Conservation (phyloP, 805 yeast species). For the Dipodascus albidus region DNA sequence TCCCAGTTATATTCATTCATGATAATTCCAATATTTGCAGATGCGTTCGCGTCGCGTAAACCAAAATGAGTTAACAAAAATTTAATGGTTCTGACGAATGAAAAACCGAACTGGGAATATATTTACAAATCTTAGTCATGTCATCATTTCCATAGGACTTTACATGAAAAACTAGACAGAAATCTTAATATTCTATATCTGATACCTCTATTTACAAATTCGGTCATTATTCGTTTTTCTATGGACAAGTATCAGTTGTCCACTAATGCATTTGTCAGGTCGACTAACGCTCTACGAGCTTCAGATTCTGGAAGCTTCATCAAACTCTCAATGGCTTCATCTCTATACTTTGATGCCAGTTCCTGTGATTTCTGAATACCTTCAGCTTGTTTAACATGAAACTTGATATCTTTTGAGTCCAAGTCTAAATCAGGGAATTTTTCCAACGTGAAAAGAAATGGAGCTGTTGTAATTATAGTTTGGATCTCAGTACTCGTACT, state of each 20-base stretch:
- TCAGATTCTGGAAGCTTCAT: constrained; percentile 70
- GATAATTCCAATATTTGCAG: background rate
- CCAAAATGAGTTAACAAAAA: no score
- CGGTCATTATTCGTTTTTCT: no score
- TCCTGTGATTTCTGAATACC: constrained; percentile 70
- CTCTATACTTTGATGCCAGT: constrained; percentile 70
- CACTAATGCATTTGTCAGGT: constrained; percentile 71
- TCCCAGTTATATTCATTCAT: no score
- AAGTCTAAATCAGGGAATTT: constrained; percentile 75
- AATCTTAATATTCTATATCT: no score
- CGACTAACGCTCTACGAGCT: constrained; percentile 76
- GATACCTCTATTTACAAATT: no score
- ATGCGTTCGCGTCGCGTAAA: background rate
- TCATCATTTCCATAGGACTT: no score
- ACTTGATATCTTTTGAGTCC: constrained; percentile 29
- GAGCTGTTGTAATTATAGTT: constrained; percentile 93
- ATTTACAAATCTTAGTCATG: no score
- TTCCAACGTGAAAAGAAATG: constrained; percentile 90
- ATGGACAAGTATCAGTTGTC: no score
- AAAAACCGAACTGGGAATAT: no score
- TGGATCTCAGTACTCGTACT: constrained; percentile 85
- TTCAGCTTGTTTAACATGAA: constrained; percentile 50
- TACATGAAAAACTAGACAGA: no score
- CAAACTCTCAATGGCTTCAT: constrained; percentile 60
- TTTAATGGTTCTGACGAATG: background rate